Conservation (phyloP, 768 basidiomycete species). For the Dendrothele bispora region DNA sequence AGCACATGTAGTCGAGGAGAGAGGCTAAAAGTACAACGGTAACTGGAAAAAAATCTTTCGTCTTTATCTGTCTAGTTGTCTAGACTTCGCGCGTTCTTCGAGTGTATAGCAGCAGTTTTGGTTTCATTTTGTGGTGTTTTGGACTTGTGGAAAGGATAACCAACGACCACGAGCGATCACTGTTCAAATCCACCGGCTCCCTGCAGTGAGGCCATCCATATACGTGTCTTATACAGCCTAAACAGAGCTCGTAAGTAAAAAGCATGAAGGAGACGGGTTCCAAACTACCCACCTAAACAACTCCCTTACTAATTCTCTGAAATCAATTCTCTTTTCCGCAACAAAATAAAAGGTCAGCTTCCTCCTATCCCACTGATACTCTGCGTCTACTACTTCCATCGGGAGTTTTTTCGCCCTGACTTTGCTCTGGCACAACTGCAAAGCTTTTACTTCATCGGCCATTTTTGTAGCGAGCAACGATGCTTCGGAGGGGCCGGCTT, state of each 20-base stretch:
- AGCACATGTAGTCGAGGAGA: too few species aligned
- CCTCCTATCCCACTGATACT: slow-evolving; percentile 99
- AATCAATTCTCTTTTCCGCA: slow-evolving; percentile 93
- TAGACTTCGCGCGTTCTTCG: too few species aligned
- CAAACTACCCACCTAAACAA: slow-evolving; percentile 69
- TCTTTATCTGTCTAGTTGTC: too few species aligned
- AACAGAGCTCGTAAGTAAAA: neutral
- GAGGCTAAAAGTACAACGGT: too few species aligned
- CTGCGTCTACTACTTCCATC: slow-evolving; percentile 98
- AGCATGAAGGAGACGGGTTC: neutral
- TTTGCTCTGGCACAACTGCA: slow-evolving; percentile 89
- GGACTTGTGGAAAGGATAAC: neutral
- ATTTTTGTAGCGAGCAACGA: slow-evolving; percentile 79
- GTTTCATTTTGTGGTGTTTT: neutral
- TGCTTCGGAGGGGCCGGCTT: slow-evolving; percentile 80
- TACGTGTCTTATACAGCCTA: slow-evolving; percentile 90
- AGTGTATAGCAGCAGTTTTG: too few species aligned
- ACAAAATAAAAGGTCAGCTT: slow-evolving; percentile 98
- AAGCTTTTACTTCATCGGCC: slow-evolving; percentile 89
- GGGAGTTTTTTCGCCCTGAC: slow-evolving; percentile 92
- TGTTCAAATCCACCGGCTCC: slow-evolving; percentile 31
- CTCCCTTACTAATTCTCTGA: slow-evolving; percentile 94
- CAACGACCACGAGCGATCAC: slow-evolving; percentile 3
- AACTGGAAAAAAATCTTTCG: too few species aligned
- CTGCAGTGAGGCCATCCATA: slow-evolving; percentile 91